Evolutionary conservation across 192 early-diverging fungal species (phyloP), one percentile per base, ranked within the genome.

Genomic region (Coemansia sp.): DNA sequence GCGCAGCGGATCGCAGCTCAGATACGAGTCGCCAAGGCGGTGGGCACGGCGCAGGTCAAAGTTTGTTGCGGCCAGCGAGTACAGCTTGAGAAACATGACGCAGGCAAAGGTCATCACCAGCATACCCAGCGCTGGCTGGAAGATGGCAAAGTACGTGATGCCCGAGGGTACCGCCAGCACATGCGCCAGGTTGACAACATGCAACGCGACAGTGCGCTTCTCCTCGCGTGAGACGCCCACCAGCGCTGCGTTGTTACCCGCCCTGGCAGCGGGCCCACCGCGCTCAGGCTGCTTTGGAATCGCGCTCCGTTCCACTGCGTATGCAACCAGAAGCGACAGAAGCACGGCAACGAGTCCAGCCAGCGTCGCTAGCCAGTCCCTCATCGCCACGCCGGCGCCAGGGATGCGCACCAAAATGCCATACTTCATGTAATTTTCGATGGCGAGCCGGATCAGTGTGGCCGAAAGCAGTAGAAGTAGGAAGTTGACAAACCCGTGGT

Each of bases 381-480:
- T 67, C 47, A 50, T 48, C n/a, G 82, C 71, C 14, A 87, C 68
- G 69, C 67, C 58, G 8, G 81, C 74, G 62, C 86, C 85, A 21
- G 91, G 92, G 21, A 89, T 71, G 47, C 82, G 82, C 59, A 95
- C 83, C 23, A 94, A 74, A 28, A 94, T 85, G 32, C 93, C 93
- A 58, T 95, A 94, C 67, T 95, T 94, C 67, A 89, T 70, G 66
- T 89, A 92, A 71, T 95, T 95, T 67, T 95, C 93, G 48, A 94
- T 88, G 44, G 92, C 87, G 52, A 94, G 82, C 5, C 93, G 89
- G 47, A 94, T 73, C 57, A 91, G 91, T 69, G 88, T 89, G 24
- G 90, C 93, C 51, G 84, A 88, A 23, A 94, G 86, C 12, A 93
- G 68, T 44, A 94, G 83, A 85, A 93, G 69, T 57, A 71, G 54